These are phyloP conservation scores for Globisporangium radiosum DNA, from an alignment of 352 stramenopile species.

Conservation along the genomic window DNA sequence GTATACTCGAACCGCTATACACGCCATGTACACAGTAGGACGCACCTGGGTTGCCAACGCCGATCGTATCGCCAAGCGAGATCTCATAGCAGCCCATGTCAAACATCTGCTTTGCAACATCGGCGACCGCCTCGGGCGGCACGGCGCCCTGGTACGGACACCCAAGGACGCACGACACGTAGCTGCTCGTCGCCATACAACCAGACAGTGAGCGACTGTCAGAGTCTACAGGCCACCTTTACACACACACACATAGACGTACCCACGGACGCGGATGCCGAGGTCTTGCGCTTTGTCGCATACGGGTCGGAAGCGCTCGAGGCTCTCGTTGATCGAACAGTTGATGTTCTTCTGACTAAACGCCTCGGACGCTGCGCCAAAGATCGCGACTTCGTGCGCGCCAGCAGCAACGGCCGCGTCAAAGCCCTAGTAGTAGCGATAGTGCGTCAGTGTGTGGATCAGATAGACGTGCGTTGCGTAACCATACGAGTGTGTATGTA, in stretches of 20 bases:
- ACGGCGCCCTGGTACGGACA: constrained; percentile 95
- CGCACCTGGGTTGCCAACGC: constrained; percentile 83
- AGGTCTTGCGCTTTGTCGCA: constrained; percentile 72
- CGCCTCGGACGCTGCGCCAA: constrained; percentile 91
- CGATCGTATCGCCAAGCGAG: constrained; percentile 93
- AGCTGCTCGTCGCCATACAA: constrained; percentile 32
- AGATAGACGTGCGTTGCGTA: background rate
- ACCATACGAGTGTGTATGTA: background rate
- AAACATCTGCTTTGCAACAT: constrained; percentile 78
- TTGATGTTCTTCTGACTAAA: constrained; percentile 98
- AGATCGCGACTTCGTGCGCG: constrained; percentile 94
- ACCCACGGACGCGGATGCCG: constrained; percentile 88
- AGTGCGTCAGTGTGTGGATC: too few species aligned
- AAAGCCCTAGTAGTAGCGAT: constrained; percentile 54
- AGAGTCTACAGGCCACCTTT: background rate
- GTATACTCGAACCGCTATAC: too few species aligned
- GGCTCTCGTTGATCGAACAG: constrained; percentile 93
- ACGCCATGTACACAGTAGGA: too few species aligned
- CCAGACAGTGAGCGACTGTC: background rate
- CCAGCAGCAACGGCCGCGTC: constrained; percentile 75
- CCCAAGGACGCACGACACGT: constrained; percentile 95
- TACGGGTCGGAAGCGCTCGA: constrained; percentile 90
- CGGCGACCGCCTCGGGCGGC: constrained; percentile 70
- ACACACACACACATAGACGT: constrained; percentile 6
- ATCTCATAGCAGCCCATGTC: constrained; percentile 95